A percentile compares a stretch with the other conserved stretches of the same genome.
Evolutionary conservation across 2,329 filamentous ascomycete species (phyloP).

Genomic region (Trichoderma sp.): DNA sequence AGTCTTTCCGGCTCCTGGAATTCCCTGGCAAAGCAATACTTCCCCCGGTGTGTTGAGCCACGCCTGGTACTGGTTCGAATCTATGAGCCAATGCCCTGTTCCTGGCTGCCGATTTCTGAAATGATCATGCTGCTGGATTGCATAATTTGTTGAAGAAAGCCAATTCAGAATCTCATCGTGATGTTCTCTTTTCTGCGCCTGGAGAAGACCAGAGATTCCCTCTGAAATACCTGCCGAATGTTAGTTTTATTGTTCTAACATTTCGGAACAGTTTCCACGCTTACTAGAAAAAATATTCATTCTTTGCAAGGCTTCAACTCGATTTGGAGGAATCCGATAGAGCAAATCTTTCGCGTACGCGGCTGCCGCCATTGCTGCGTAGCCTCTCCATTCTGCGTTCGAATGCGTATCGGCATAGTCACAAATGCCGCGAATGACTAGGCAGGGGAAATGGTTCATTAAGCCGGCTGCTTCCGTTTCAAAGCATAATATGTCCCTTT

Average conservation of each 20-base stretch:
- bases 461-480: background rate
- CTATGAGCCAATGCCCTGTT: background rate
- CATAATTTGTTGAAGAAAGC: background rate
- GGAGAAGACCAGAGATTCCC: background rate
- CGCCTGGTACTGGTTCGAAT: background rate
- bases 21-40: background rate
- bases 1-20: background rate
- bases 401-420: background rate
- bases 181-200: background rate
- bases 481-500: background rate
- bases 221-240: background rate
- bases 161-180: background rate
- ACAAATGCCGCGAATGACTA: background rate
- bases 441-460: background rate
- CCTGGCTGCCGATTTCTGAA: background rate
- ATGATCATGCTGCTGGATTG: background rate
- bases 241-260: background rate
- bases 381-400: background rate
- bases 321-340: background rate
- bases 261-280: background rate
- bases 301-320: background rate
- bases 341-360: background rate
- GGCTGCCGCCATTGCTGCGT: background rate
- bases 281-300: background rate
- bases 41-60: background rate